Conservation (phyloP, 495 filamentous ascomycete species). For the Penicillium antarcticum region DNA sequence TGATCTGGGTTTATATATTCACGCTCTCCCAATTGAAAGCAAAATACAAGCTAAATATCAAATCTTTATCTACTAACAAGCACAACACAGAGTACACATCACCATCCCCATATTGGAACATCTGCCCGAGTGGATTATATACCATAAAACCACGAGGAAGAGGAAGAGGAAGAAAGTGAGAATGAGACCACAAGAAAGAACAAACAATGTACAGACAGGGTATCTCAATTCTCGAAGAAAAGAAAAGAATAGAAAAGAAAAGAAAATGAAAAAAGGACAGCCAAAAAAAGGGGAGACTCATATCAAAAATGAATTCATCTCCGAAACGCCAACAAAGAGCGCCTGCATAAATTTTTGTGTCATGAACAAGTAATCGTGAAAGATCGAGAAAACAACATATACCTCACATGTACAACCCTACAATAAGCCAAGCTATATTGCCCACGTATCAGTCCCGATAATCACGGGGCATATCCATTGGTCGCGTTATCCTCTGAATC, state of each 20-base stretch:
- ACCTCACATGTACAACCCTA: not conserved
- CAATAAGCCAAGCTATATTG: not conserved
- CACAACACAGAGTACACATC: no score
- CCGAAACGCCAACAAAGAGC: conserved; percentile 27
- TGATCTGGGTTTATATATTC: no score
- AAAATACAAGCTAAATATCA: no score
- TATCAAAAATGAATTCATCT: conserved; percentile 11
- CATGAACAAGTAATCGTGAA: conserved; percentile 4
- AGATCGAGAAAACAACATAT: not conserved
- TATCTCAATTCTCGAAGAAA: conserved; percentile 21
- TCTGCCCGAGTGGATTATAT: no score
- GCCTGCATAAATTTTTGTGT: conserved; percentile 12
- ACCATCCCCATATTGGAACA: no score
- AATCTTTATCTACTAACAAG: no score
- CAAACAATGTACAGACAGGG: conserved; percentile 11
- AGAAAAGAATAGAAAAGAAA: no score
- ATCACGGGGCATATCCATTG: conserved; percentile 7
- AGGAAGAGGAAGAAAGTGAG: not conserved
- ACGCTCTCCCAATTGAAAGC: no score
- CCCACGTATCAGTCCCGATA: not conserved
- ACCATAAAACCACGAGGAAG: not conserved
- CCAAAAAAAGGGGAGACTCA: conserved; percentile 1
- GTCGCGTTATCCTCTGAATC: conserved; percentile 26
- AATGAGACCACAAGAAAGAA: conserved; percentile 1
- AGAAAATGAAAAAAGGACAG: not conserved